These are phyloP conservation scores for Capsicum pubescens DNA, from an alignment of 257 asterid species.

Conservation along the genomic window DNA sequence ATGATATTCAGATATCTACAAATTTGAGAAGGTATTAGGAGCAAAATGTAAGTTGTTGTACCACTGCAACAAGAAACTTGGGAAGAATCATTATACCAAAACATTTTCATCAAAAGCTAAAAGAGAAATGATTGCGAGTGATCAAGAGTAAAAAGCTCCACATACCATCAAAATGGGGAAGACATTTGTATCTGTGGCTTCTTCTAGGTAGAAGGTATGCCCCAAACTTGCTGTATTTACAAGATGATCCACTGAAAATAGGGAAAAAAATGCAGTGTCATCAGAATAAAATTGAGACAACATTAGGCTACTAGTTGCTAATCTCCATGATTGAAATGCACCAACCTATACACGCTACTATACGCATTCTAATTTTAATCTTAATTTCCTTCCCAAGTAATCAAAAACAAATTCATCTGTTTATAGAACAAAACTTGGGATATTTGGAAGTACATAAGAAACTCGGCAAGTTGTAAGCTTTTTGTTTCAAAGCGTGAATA, in stretches of 20 bases:
- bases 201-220: constrained; percentile 94
- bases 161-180: constrained; percentile 84
- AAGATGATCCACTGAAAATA: constrained; percentile 82
- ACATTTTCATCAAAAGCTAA: background rate
- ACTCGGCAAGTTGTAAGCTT: background rate
- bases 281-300: background rate
- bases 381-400: background rate
- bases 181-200: constrained; percentile 74
- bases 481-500: background rate
- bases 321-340: background rate
- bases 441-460: background rate
- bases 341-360: background rate
- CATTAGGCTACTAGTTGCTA: background rate
- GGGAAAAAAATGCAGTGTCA: background rate
- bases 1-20: background rate
- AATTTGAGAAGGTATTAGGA: background rate
- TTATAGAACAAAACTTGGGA: background rate
- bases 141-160: background rate
- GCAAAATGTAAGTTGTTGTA: background rate
- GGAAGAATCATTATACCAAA: background rate
- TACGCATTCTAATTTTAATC: background rate
- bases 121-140: background rate
- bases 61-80: background rate
- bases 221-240: constrained; percentile 89
- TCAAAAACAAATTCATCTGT: background rate